These are phyloP conservation scores for Aspergillus fumigatiaffinis DNA, from an alignment of 2,329 filamentous ascomycete species.

Conservation along the genomic window DNA sequence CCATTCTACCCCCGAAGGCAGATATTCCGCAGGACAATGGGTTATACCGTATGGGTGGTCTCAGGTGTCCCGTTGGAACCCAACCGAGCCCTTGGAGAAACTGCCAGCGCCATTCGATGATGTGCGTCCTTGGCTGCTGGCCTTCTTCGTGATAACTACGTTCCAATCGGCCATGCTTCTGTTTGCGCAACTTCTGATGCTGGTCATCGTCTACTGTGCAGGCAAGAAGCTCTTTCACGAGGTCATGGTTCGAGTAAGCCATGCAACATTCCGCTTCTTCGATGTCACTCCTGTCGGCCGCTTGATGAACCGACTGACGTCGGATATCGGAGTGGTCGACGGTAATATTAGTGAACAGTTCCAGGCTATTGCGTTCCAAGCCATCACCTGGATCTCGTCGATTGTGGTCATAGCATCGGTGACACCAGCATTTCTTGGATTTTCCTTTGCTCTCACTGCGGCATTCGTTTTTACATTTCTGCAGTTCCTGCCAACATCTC, in stretches of 20 bases:
- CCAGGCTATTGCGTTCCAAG: conserved; percentile 64
- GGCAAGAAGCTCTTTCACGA: conserved; percentile 70
- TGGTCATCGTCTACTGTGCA: conserved; percentile 75
- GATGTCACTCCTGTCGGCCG: conserved; percentile 85
- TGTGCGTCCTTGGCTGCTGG: conserved; percentile 69
- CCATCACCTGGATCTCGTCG: conserved; percentile 68
- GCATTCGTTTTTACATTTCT: conserved; percentile 71
- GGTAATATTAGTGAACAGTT: conserved; percentile 77
- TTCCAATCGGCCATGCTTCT: conserved; percentile 58
- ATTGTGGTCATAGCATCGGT: conserved; percentile 74
- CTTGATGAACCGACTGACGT: conserved; percentile 87
- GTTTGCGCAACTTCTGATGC: conserved; percentile 62
- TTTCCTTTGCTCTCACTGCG: conserved; percentile 64
- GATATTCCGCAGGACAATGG: conserved; percentile 1
- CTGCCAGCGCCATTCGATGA: conserved; percentile 65
- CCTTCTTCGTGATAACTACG: conserved; percentile 64
- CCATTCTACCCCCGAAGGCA: conserved; percentile 11
- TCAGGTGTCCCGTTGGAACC: conserved; percentile 12
- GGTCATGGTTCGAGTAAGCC: conserved; percentile 69
- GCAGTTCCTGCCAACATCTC: conserved; percentile 75
- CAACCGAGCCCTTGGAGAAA: conserved; percentile 33
- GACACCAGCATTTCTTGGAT: conserved; percentile 70
- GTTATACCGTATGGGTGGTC: conserved; percentile 4
- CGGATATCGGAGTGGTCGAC: conserved; percentile 85
- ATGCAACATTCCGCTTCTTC: conserved; percentile 84